phyloP scores from a whole-genome alignment of 2,329 filamentous ascomycete species.

The Lachnellula occidentalis region DNA sequence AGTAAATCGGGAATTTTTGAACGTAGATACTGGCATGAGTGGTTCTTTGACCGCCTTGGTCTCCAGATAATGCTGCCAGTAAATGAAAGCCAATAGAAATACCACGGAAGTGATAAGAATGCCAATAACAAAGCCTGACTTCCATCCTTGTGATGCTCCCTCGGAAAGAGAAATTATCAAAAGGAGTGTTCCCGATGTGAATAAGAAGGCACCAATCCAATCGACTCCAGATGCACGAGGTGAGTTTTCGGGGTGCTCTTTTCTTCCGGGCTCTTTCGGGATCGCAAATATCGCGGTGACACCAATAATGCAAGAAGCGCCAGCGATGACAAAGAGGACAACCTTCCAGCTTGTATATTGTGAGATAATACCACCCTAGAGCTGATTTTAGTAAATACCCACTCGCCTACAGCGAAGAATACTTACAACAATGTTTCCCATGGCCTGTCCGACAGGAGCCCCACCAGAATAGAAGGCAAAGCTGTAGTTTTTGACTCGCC shows the following conservation, averaged over 20 bases:
- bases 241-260: neutral
- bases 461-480: conserved; percentile 62
- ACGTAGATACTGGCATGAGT: conserved; percentile 62
- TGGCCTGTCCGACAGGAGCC: conserved; percentile 57
- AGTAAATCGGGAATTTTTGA: conserved; percentile 53
- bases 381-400: conserved; percentile 2
- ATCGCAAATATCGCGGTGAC: conserved; percentile 54
- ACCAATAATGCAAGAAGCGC: conserved; percentile 52
- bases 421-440: conserved; percentile 46
- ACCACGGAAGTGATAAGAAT: conserved; percentile 50
- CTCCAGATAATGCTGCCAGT: conserved; percentile 50
- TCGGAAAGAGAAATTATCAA: conserved; percentile 64
- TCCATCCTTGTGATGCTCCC: conserved; percentile 65
- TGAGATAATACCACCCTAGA: conserved; percentile 56
- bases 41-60: conserved; percentile 45
- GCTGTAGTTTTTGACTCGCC: conserved; percentile 65
- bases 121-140: conserved; percentile 49
- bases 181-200: conserved; percentile 56
- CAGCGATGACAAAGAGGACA: conserved; percentile 60
- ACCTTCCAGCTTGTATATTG: conserved; percentile 61
- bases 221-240: conserved; percentile 45
- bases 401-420: neutral
- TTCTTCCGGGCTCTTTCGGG: conserved; percentile 41
- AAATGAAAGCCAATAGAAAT: conserved; percentile 33
- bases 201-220: conserved; percentile 59